Base-by-base conservation (phyloP, 2,329 filamentous ascomycete species). In the Hypoxylon sp. region DNA sequence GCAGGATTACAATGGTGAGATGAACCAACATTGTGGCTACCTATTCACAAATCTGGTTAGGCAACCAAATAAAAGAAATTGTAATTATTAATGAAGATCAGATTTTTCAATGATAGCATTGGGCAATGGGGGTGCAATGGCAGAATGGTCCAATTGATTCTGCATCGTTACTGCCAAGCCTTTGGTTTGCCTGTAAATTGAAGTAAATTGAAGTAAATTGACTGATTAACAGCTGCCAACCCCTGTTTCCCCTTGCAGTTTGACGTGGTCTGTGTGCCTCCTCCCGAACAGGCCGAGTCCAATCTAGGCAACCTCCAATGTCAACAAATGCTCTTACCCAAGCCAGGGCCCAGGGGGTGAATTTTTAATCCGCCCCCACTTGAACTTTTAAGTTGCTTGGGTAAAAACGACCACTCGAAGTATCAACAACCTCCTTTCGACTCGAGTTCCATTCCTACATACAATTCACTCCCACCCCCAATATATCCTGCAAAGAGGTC, bases 351-450 rank as follows among this genome's bases (percentile, higher is more conserved):
- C 51, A 58, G 47, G 51, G 55, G 53, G 43, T 55, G 43, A 55
- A 58, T 58, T 55, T 57, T 57, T 62, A 61, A 52, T 63, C 58
- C 62, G 62, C 59, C 62, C 58, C 55, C 55, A 55, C 51, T 50
- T 58, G 21, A 4, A 44, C 46, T 26, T 49, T 48, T 58, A 48
- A 48, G 43, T 40, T 51, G 46, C 50, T 49, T 55, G 45, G 45
- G 45, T 52, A 60, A 61, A 60, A 60, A 50, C 59, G 60, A 51
- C 56, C 52, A n/a, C 52, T 57, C 54, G 9, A 43, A 60, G 55
- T 57, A 62, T 61, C 56, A 62, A 65, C 62, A 63, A 63, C 48
- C 36, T 42, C 56, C 62, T 51, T 56, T 60, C 46, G 51, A 60
- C 51, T 60, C 51, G 50, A 58, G 44, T 43, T 51, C 52, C 49